A percentile compares a stretch with the other conserved stretches of the same genome.
phyloP scores from a whole-genome alignment of 2,329 filamentous ascomycete species.

The Ophiostoma sp. region DNA sequence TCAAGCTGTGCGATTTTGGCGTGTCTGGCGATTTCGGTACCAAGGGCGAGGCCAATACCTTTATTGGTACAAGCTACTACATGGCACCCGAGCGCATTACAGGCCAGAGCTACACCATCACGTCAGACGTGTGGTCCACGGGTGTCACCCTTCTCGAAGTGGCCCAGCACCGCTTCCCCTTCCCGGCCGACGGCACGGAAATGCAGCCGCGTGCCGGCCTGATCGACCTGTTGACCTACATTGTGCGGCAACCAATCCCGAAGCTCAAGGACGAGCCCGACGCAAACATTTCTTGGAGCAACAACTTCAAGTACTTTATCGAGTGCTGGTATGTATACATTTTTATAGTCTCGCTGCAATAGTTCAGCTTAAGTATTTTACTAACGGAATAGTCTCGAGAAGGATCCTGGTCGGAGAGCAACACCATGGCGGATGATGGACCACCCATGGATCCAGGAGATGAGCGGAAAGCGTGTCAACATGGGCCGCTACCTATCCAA shows the following conservation, averaged over 20 bases:
- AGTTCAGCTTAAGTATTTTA: not conserved
- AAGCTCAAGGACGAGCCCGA: slow-evolving; percentile 93
- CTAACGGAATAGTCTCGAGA: slow-evolving; percentile 66
- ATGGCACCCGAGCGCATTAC: slow-evolving; percentile 99
- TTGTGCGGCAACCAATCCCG: slow-evolving; percentile 90
- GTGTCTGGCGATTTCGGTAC: slow-evolving; percentile 97
- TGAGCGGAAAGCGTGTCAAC: slow-evolving; percentile 92
- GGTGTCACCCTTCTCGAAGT: slow-evolving; percentile 97
- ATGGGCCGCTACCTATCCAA: slow-evolving; percentile 91
- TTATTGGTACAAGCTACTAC: slow-evolving; percentile 98
- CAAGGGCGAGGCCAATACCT: slow-evolving; percentile 97
- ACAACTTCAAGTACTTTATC: slow-evolving; percentile 98
- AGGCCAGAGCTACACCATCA: slow-evolving; percentile 96
- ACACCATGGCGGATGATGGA: slow-evolving; percentile 99
- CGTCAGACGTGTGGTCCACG: slow-evolving; percentile 95
- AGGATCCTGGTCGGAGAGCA: slow-evolving; percentile 78
- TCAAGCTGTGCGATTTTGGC: slow-evolving; percentile 97
- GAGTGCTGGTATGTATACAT: slow-evolving; percentile 80
- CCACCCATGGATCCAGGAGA: slow-evolving; percentile 97
- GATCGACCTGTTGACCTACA: slow-evolving; percentile 94
- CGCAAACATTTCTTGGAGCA: slow-evolving; percentile 86
- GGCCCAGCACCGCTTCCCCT: slow-evolving; percentile 97
- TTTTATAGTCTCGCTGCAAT: slow-evolving; percentile 19
- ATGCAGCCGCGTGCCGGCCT: slow-evolving; percentile 89
- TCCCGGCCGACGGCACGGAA: slow-evolving; percentile 92